Conservation (phyloP, 2,329 filamentous ascomycete genomes). For the Helicocarpus griseus region DNA sequence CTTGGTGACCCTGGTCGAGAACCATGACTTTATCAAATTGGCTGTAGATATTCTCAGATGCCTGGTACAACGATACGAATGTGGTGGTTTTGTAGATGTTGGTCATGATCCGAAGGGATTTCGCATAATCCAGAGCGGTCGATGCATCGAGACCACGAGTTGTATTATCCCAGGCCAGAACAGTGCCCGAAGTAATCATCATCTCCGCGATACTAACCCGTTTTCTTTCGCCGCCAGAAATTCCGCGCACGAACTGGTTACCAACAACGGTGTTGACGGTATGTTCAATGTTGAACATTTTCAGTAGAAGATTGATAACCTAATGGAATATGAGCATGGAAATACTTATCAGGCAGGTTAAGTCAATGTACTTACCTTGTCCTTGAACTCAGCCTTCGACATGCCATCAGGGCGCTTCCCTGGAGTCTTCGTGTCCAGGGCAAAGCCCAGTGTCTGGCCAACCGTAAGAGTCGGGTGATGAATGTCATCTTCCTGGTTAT, state of each 20-base stretch:
- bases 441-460: slow-evolving; percentile 76
- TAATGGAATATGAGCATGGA: slow-evolving; percentile 24
- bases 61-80: slow-evolving; percentile 79
- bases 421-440: slow-evolving; percentile 77
- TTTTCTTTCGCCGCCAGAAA: slow-evolving; percentile 71
- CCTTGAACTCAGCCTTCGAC: slow-evolving; percentile 64
- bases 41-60: slow-evolving; percentile 69
- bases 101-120: slow-evolving; percentile 67
- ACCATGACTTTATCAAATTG: slow-evolving; percentile 79
- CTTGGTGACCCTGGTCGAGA: slow-evolving; percentile 64
- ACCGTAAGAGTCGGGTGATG: slow-evolving; percentile 81
- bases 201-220: slow-evolving; percentile 76
- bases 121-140: slow-evolving; percentile 57
- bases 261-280: slow-evolving; percentile 78
- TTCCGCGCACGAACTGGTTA: slow-evolving; percentile 67
- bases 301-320: slow-evolving; percentile 63
- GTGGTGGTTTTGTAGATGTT: slow-evolving; percentile 77
- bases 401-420: slow-evolving; percentile 65
- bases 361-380: slow-evolving; percentile 32
- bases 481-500: slow-evolving; percentile 78
- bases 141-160: slow-evolving; percentile 60
- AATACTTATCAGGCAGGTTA: background rate
- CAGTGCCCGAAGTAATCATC: slow-evolving; percentile 63
- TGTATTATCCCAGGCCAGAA: slow-evolving; percentile 68
- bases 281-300: slow-evolving; percentile 92